phyloP scores from a whole-genome alignment of 2,329 filamentous ascomycete species.

The Colletotrichum neosansevieriae region DNA sequence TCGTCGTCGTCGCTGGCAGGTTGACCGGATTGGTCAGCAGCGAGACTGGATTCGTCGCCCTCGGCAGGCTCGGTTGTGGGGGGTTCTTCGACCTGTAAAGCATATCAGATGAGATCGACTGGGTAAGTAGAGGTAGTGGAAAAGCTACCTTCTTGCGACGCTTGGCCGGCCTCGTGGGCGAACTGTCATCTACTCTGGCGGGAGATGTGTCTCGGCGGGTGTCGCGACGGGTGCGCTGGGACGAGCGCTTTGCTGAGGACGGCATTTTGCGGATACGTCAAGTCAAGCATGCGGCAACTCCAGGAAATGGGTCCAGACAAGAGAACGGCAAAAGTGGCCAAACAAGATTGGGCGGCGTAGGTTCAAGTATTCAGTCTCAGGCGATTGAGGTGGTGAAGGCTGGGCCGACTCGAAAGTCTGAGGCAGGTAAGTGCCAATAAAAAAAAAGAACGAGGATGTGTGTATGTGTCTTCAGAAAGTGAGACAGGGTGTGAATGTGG shows the following conservation, averaged over 20 bases:
- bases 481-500: slow-evolving; percentile 13
- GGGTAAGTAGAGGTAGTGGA: slow-evolving; percentile 30
- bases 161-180: slow-evolving; percentile 72
- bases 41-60: slow-evolving; percentile 57
- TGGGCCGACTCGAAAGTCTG: slow-evolving; percentile 9
- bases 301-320: neutral
- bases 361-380: slow-evolving; percentile 37
- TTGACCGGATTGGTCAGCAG: slow-evolving; percentile 55
- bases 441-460: slow-evolving; percentile 1
- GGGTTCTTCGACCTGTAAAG: slow-evolving; percentile 51
- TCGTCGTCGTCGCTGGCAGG: slow-evolving; percentile 62
- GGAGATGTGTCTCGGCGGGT: slow-evolving; percentile 52
- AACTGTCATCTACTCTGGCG: slow-evolving; percentile 61
- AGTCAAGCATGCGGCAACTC: slow-evolving; percentile 36
- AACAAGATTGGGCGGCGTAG: slow-evolving; percentile 8
- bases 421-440: slow-evolving; percentile 30
- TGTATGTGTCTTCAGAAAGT: neutral
- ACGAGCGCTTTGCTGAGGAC: slow-evolving; percentile 51
- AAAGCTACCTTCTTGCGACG: slow-evolving; percentile 70
- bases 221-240: slow-evolving; percentile 54
- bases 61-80: slow-evolving; percentile 59
- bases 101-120: slow-evolving; percentile 1
- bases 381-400: slow-evolving; percentile 16
- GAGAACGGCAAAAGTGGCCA: neutral
- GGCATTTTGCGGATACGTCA: slow-evolving; percentile 47